phyloP scores from a whole-genome alignment of 2,329 filamentous ascomycete species.

The Amesomyces nigricolor region DNA sequence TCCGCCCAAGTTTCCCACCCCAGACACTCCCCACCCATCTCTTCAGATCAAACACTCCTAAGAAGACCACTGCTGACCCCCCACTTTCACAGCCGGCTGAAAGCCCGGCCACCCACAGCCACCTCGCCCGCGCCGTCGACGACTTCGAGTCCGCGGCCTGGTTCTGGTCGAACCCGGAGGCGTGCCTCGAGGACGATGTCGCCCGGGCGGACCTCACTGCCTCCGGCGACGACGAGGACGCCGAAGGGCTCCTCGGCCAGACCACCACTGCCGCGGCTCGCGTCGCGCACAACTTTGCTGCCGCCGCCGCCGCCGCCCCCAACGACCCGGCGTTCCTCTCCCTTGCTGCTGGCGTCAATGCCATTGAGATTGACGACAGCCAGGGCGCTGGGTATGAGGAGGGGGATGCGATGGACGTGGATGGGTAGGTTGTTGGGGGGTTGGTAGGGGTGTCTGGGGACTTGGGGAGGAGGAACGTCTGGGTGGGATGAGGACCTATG shows the following conservation, averaged over 20 bases:
- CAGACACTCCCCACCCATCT: not conserved
- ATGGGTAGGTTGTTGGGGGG: not conserved
- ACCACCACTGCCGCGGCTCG: not conserved
- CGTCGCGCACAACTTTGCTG: not conserved
- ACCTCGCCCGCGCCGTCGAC: constrained; percentile 9
- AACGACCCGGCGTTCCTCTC: not conserved
- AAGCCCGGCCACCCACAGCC: not conserved
- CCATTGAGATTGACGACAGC: not conserved
- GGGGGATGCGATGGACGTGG: not conserved
- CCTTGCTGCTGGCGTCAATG: not conserved
- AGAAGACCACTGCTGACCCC: not conserved
- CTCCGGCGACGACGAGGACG: not conserved
- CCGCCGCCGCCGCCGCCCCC: not conserved
- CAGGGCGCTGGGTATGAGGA: not conserved
- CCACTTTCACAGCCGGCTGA: not conserved
- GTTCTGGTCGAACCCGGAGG: constrained; percentile 7
- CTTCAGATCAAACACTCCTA: not conserved
- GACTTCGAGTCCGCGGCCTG: constrained; percentile 5
- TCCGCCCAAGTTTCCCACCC: too few relatives aligned
- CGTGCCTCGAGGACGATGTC: constrained; percentile 6
- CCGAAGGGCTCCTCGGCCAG: too few relatives aligned
- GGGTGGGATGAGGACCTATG: not conserved
- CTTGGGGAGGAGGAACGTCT: not conserved
- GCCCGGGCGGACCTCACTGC: not conserved
- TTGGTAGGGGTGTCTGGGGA: not conserved